These are phyloP conservation scores for Alternaria hordeiaustralica DNA, from an alignment of 2,329 filamentous ascomycete species.

Conservation along the genomic window DNA sequence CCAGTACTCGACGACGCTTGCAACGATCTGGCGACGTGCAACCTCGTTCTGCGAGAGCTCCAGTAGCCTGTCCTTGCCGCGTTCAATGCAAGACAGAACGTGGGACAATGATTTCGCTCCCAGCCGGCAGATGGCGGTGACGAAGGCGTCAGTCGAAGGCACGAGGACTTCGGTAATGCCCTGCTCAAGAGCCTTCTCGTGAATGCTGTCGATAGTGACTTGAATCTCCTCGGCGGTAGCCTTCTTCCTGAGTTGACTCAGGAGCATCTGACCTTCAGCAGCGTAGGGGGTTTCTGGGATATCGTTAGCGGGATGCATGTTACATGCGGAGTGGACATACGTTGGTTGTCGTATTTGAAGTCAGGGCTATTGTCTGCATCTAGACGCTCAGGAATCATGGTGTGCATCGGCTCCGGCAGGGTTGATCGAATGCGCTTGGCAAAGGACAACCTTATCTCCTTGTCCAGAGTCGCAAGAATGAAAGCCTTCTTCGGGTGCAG, in stretches of 20 bases:
- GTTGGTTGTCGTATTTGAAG: slow-evolving; percentile 83
- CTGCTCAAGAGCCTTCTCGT: slow-evolving; percentile 74
- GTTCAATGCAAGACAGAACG: slow-evolving; percentile 92
- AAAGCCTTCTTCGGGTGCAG: slow-evolving; percentile 92
- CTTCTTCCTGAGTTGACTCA: slow-evolving; percentile 81
- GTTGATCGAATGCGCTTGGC: slow-evolving; percentile 95
- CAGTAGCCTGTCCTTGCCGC: slow-evolving; percentile 86
- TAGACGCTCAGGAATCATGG: slow-evolving; percentile 81
- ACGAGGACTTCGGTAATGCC: slow-evolving; percentile 77
- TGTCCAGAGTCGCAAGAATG: slow-evolving; percentile 87
- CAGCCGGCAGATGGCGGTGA: slow-evolving; percentile 90
- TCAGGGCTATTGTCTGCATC: slow-evolving; percentile 94
- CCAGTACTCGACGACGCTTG: slow-evolving; percentile 93
- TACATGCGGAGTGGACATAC: slow-evolving; percentile 56
- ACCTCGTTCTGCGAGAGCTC: slow-evolving; percentile 75
- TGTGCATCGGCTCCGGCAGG: slow-evolving; percentile 81
- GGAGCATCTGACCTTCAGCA: slow-evolving; percentile 81
- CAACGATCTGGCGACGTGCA: slow-evolving; percentile 86
- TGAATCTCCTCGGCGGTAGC: slow-evolving; percentile 87
- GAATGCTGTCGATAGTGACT: slow-evolving; percentile 78
- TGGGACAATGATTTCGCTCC: slow-evolving; percentile 96
- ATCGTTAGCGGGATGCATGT: neutral
- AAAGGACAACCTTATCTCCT: slow-evolving; percentile 96
- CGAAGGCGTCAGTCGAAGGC: slow-evolving; percentile 89
- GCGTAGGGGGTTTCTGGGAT: slow-evolving; percentile 76